These are phyloP conservation scores for Syzygium aromaticum DNA, from an alignment of 345 rosid species.

Conservation along the genomic window DNA sequence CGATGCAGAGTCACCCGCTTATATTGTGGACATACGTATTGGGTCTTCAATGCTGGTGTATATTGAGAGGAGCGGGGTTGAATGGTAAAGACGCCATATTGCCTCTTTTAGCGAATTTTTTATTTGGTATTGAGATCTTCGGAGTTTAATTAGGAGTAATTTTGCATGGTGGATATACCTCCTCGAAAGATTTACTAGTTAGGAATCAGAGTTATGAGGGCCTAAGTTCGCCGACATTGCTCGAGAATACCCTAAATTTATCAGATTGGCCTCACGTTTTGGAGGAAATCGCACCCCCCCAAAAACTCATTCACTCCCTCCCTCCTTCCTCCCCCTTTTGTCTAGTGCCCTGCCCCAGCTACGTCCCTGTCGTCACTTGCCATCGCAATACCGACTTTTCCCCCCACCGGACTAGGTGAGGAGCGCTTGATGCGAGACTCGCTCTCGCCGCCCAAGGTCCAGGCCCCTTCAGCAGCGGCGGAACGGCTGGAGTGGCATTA, in stretches of 20 bases:
- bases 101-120: background rate
- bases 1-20: too few relatives aligned
- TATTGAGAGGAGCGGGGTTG: background rate
- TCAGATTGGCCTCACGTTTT: background rate
- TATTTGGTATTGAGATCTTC: background rate
- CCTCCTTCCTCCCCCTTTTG: background rate
- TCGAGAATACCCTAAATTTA: background rate
- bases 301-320: background rate
- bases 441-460: background rate
- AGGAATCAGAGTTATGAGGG: background rate
- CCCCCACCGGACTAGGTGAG: background rate
- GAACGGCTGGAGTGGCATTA: background rate
- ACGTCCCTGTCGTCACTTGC: accelerated
- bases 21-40: too few relatives aligned
- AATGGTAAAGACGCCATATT: background rate
- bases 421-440: background rate
- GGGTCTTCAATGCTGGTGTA: background rate
- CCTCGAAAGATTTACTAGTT: background rate
- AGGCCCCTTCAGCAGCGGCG: accelerated
- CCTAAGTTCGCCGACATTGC: accelerated
- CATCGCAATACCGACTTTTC: background rate
- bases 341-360: accelerated
- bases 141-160: background rate
- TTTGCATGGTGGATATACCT: background rate
- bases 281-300: background rate